A percentile compares a stretch with the other conserved stretches of the same genome.
phyloP scores from a whole-genome alignment of 1,139 yeast species.

The Geotrichum fermentans region DNA sequence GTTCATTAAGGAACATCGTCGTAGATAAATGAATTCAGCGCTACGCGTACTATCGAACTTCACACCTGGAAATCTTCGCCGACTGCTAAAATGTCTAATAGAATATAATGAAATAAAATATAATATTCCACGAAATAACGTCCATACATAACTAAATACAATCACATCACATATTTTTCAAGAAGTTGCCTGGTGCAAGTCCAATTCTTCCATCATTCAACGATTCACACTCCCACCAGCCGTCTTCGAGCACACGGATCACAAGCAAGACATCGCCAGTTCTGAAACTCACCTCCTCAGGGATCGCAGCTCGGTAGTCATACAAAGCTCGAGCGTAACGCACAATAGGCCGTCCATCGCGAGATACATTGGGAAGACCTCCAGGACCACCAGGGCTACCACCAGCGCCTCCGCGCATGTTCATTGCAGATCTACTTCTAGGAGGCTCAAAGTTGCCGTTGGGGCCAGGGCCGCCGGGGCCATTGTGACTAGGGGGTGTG shows the following conservation, averaged over 20 bases:
- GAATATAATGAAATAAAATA: neutral
- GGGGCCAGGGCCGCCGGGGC: neutral
- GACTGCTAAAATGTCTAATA: neutral
- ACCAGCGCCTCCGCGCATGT: neutral
- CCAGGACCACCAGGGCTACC: constrained; percentile 25
- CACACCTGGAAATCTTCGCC: too few relatives aligned
- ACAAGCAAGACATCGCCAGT: constrained; percentile 70
- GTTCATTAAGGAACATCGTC: too few relatives aligned
- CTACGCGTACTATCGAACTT: too few relatives aligned
- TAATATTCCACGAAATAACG: neutral
- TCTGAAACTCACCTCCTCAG: constrained; percentile 71
- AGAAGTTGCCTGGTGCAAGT: constrained; percentile 74
- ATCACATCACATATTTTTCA: constrained; percentile 25
- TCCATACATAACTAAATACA: neutral
- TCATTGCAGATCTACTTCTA: constrained; percentile 9
- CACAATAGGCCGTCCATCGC: constrained; percentile 49
- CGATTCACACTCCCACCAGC: constrained; percentile 86
- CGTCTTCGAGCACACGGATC: constrained; percentile 73
- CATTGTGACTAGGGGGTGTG: neutral
- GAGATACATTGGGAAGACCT: constrained; percentile 39
- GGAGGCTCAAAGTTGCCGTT: neutral
- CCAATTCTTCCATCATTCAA: constrained; percentile 53
- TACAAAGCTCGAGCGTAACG: constrained; percentile 64
- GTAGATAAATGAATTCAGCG: too few relatives aligned
- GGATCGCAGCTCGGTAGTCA: constrained; percentile 68